A percentile compares a stretch with the other conserved stretches of the same genome.
Evolutionary conservation across 371 early-diverging fungal species (phyloP).

Genomic region (Batkoa obscura): DNA sequence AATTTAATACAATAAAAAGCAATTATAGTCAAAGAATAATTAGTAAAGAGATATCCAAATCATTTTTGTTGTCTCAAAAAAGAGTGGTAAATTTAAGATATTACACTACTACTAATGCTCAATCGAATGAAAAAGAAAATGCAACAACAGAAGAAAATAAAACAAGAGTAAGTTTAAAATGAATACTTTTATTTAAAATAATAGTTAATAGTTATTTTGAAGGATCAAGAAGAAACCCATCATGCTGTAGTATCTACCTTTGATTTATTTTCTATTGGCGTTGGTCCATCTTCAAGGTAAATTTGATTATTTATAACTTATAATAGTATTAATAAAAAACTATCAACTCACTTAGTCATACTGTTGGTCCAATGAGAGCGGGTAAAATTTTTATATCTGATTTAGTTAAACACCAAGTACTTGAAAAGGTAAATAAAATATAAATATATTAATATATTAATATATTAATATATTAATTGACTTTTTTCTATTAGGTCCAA

Average conservation of each 20-base stretch:
- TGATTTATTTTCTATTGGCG: constrained; percentile 87
- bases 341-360: constrained; percentile 31
- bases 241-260: constrained; percentile 89
- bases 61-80: too few species aligned
- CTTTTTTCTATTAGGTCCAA: constrained; percentile 16
- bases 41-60: too few species aligned
- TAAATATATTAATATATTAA: too few species aligned
- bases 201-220: neutral
- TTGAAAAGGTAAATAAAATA: constrained; percentile 26
- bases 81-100: too few species aligned
- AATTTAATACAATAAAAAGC: too few species aligned
- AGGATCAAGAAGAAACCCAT: constrained; percentile 8
- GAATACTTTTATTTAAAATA: too few species aligned
- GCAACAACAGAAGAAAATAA: too few species aligned
- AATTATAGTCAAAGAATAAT: too few species aligned
- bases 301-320: neutral
- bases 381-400: constrained; percentile 84
- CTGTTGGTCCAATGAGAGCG: constrained; percentile 92
- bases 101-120: too few species aligned
- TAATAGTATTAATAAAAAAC: neutral
- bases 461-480: neutral
- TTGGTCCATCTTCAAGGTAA: constrained; percentile 76
- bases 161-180: too few species aligned
- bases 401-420: constrained; percentile 43
- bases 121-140: too few species aligned